These are phyloP conservation scores for Leccinum huronense DNA, from an alignment of 1,284 basidiomycete genomes.

Conservation along the genomic window DNA sequence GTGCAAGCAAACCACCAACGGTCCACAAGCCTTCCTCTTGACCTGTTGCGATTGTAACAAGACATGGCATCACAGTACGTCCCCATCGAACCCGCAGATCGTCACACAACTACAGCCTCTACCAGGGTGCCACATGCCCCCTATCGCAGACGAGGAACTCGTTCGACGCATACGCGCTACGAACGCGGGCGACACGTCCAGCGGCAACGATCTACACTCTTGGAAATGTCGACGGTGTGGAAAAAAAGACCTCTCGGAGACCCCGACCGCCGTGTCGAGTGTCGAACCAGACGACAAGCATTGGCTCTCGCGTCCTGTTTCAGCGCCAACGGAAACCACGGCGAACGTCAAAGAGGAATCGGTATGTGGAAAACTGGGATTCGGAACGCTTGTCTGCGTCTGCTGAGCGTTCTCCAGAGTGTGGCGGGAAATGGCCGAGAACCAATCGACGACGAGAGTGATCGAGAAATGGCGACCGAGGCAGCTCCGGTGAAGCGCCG, in stretches of 20 bases:
- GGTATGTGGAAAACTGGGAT: slow-evolving; percentile 13
- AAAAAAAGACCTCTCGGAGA: slow-evolving; percentile 19
- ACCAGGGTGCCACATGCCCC: slow-evolving; percentile 33
- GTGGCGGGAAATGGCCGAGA: not conserved
- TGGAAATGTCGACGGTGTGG: slow-evolving; percentile 33
- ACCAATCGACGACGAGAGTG: not conserved
- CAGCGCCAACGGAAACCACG: not conserved
- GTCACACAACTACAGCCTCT: not conserved
- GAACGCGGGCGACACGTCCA: slow-evolving; percentile 17
- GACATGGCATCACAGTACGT: slow-evolving; percentile 35
- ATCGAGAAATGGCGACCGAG: slow-evolving; percentile 3
- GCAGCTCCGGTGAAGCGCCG: not conserved
- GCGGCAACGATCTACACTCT: slow-evolving; percentile 14
- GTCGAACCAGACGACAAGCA: slow-evolving; percentile 5
- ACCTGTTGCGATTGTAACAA: slow-evolving; percentile 27
- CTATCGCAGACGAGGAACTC: slow-evolving; percentile 27
- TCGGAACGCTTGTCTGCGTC: not conserved
- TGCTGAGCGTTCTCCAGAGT: slow-evolving; percentile 16
- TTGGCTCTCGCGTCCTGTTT: not conserved
- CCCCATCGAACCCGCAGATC: not conserved
- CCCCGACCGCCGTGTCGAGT: slow-evolving; percentile 9
- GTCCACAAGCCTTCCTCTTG: slow-evolving; percentile 30
- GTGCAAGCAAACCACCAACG: slow-evolving; percentile 21
- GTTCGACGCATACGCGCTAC: slow-evolving; percentile 24
- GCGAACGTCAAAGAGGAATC: slow-evolving; percentile 5